Conservation (phyloP, 1,139 yeast genomes). For the Blastobotrys buckinghamii region DNA sequence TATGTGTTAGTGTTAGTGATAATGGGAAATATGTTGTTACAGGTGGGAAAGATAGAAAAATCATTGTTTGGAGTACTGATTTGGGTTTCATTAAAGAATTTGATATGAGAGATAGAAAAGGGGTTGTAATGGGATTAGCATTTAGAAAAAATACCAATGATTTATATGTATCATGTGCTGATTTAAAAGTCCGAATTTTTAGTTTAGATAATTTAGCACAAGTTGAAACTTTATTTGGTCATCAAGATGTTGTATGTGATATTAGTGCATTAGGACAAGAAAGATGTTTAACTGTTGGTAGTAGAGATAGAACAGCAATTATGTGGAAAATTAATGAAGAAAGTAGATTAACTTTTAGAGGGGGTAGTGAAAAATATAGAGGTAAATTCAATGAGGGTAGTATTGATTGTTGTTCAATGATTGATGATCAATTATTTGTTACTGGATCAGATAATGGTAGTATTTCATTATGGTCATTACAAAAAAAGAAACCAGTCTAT, state of each 20-base stretch:
- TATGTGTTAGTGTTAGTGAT: slow-evolving; percentile 76
- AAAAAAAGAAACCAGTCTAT: slow-evolving; percentile 80
- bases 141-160: slow-evolving; percentile 82
- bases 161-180: slow-evolving; percentile 88
- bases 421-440: slow-evolving; percentile 86
- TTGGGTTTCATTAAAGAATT: slow-evolving; percentile 69
- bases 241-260: slow-evolving; percentile 83
- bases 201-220: slow-evolving; percentile 83
- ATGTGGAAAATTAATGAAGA: slow-evolving; percentile 96
- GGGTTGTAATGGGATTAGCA: slow-evolving; percentile 63
- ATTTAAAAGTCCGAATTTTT: slow-evolving; percentile 81
- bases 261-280: slow-evolving; percentile 76
- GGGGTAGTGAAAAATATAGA: slow-evolving; percentile 54
- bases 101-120: slow-evolving; percentile 63
- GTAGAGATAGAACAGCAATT: slow-evolving; percentile 92
- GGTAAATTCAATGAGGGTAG: slow-evolving; percentile 65
- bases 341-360: slow-evolving; percentile 86
- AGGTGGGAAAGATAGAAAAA: slow-evolving; percentile 78
- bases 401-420: slow-evolving; percentile 84
- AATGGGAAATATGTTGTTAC: slow-evolving; percentile 87
- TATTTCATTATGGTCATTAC: slow-evolving; percentile 78
- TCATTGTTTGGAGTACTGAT: slow-evolving; percentile 80
- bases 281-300: slow-evolving; percentile 92
- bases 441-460: slow-evolving; percentile 96
- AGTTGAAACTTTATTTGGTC: slow-evolving; percentile 88